A percentile compares a stretch with the other conserved stretches of the same genome.
phyloP scores from a whole-genome alignment of 2,329 filamentous ascomycete species.

The Passalora sequoiae region DNA sequence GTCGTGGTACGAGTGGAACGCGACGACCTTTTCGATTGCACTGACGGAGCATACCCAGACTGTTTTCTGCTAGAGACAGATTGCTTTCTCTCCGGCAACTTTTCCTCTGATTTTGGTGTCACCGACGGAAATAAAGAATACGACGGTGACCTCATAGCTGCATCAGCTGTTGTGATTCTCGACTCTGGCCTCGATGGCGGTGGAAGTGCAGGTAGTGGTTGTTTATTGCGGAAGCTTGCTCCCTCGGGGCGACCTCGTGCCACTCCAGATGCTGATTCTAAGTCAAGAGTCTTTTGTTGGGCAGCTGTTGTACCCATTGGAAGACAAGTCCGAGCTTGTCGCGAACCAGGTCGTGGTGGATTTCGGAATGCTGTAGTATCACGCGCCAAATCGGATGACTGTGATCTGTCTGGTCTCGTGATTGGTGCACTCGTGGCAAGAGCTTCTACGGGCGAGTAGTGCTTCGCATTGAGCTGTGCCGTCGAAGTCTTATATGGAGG shows the following conservation, averaged over 20 bases:
- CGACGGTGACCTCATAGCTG: not conserved
- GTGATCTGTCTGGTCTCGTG: not conserved
- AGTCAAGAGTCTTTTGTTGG: not conserved
- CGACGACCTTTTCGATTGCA: conserved; percentile 14
- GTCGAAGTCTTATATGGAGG: not conserved
- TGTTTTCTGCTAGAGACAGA: not conserved
- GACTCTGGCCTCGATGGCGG: not conserved
- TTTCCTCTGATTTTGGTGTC: not conserved
- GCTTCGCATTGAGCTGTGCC: conserved; percentile 6
- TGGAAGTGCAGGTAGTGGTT: conserved; percentile 15
- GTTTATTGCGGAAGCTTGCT: conserved; percentile 15
- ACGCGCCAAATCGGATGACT: conserved; percentile 1
- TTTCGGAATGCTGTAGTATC: not conserved
- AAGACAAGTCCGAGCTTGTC: not conserved
- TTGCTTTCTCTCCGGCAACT: not conserved
- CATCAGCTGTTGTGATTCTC: not conserved
- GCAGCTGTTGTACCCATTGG: not conserved
- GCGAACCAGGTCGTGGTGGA: not conserved
- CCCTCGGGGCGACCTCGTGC: conserved; percentile 7
- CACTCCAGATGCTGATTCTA: not conserved
- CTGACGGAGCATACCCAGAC: not conserved
- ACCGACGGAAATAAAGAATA: conserved; percentile 1
- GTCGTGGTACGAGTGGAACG: conserved; percentile 5
- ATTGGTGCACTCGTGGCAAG: conserved; percentile 13
- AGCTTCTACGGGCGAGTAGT: conserved; percentile 22